Percentiles rank a stretch among this genome's conserved stretches.
Evolutionary conservation across 2,329 filamentous ascomycete species (phyloP).

Genomic region (Capronia coronata): DNA sequence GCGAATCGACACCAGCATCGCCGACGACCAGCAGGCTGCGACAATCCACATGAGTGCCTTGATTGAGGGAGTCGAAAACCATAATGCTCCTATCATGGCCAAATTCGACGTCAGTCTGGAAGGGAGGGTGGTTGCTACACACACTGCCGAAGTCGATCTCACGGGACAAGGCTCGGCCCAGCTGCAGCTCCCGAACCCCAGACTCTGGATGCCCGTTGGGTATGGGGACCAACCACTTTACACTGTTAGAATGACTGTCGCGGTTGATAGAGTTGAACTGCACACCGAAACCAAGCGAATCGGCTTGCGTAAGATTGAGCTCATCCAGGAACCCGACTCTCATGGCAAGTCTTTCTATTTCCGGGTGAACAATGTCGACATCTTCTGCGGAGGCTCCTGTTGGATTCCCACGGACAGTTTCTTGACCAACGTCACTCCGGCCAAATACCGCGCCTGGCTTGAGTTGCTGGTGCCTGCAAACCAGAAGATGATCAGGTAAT

Average conservation of each 20-base stretch:
- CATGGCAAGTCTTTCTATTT: constrained; percentile 59
- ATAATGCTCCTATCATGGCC: constrained; percentile 23
- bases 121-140: constrained; percentile 36
- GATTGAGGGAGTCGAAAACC: constrained; percentile 31
- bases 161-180: constrained; percentile 31
- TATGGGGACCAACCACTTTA: constrained; percentile 56
- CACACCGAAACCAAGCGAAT: constrained; percentile 46
- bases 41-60: constrained; percentile 37
- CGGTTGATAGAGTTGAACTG: constrained; percentile 35
- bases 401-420: constrained; percentile 62
- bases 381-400: constrained; percentile 62
- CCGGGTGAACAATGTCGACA: constrained; percentile 58
- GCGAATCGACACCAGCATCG: constrained; percentile 38
- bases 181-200: constrained; percentile 42
- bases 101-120: constrained; percentile 34
- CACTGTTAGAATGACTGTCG: constrained; percentile 44
- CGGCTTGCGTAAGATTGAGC: constrained; percentile 49
- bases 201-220: constrained; percentile 55
- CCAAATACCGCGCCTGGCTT: constrained; percentile 55
- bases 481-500: constrained; percentile 51
- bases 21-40: constrained; percentile 38
- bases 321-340: constrained; percentile 41
- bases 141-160: constrained; percentile 39
- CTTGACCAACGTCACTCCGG: constrained; percentile 48
- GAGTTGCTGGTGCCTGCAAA: constrained; percentile 55